Percentiles rank a stretch among this genome's conserved stretches.
Conservation (phyloP, 495 filamentous ascomycete species). For the Apodospora peruviana region DNA sequence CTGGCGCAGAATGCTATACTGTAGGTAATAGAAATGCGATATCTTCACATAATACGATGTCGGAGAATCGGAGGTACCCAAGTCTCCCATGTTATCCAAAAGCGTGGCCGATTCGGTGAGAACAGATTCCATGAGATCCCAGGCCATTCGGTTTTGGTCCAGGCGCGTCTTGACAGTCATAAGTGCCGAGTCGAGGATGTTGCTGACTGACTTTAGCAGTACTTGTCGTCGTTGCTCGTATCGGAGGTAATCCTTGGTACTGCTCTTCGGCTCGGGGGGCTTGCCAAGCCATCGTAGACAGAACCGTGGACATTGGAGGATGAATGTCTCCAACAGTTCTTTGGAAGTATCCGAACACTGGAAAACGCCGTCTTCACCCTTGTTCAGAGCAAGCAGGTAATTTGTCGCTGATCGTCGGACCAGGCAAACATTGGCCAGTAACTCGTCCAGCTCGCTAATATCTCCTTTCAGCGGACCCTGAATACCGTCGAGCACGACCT, state of each 20-base stretch:
- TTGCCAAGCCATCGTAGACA: slow-evolving; percentile 52
- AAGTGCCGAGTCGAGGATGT: slow-evolving; percentile 52
- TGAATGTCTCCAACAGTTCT: slow-evolving; percentile 40
- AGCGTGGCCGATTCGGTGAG: slow-evolving; percentile 51
- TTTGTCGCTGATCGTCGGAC: slow-evolving; percentile 56
- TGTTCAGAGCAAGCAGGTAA: slow-evolving; percentile 32
- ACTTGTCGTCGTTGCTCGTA: slow-evolving; percentile 52
- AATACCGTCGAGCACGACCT: slow-evolving; percentile 46
- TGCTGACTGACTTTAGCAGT: slow-evolving; percentile 36
- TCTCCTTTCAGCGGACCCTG: slow-evolving; percentile 59
- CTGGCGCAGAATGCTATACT: slow-evolving; percentile 38
- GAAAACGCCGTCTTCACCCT: slow-evolving; percentile 8
- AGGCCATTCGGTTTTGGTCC: slow-evolving; percentile 32
- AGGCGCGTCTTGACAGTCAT: slow-evolving; percentile 42
- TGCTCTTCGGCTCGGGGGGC: slow-evolving; percentile 31
- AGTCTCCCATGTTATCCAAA: slow-evolving; percentile 41
- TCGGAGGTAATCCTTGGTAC: slow-evolving; percentile 45
- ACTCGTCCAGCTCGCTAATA: slow-evolving; percentile 60
- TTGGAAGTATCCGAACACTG: slow-evolving; percentile 5
- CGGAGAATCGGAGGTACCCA: slow-evolving; percentile 19
- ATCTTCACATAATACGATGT: slow-evolving; percentile 53
- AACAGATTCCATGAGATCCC: slow-evolving; percentile 47
- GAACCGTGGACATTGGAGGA: slow-evolving; percentile 48
- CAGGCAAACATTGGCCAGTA: slow-evolving; percentile 57
- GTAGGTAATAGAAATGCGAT: slow-evolving; percentile 74